Evolutionary conservation across 306 rosid genomes (phyloP).

Genomic region (Cyamopsis tetragonoloba): DNA sequence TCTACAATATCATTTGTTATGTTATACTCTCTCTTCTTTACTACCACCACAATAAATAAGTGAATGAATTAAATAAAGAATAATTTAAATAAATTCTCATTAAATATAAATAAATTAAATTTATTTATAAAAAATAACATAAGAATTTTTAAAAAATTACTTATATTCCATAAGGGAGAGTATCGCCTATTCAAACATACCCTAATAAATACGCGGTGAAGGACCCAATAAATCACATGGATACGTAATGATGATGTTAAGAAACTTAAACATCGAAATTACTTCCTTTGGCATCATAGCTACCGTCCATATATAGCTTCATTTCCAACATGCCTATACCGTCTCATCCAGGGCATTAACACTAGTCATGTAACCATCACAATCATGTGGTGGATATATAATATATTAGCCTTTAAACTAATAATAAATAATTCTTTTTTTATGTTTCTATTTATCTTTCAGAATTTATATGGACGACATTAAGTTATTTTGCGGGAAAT

Average conservation of each 20-base stretch:
- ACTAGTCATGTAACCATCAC: neutral
- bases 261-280: conserved; percentile 14
- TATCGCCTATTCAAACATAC: no score
- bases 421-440: neutral
- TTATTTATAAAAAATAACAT: no score
- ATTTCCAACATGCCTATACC: conserved; percentile 14
- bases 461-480: neutral
- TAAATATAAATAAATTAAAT: no score
- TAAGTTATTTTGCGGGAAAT: neutral
- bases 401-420: neutral
- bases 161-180: no score
- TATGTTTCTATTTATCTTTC: neutral
- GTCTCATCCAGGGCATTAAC: conserved; percentile 12
- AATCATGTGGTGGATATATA: neutral
- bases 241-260: neutral
- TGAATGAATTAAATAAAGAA: no score
- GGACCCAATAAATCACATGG: neutral
- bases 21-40: no score
- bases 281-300: conserved; percentile 6
- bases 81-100: no score
- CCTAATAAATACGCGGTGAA: neutral
- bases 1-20: no score
- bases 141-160: no score
- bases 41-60: no score
- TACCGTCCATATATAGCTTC: conserved; percentile 3